These are phyloP conservation scores for Kuraishia molischiana DNA, from an alignment of 805 yeast species.

Conservation along the genomic window DNA sequence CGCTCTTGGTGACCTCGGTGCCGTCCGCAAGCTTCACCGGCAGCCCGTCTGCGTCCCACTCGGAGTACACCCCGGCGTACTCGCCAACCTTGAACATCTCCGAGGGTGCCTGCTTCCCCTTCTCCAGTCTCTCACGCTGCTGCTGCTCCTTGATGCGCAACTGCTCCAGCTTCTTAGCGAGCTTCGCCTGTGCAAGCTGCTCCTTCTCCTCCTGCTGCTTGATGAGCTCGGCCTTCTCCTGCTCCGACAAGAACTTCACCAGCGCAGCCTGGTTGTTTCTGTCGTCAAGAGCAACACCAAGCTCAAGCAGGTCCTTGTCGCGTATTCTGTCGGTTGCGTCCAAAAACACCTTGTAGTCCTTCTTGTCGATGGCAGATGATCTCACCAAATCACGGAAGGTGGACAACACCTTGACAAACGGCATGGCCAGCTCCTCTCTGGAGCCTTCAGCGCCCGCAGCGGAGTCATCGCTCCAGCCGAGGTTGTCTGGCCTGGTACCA, in stretches of 20 bases:
- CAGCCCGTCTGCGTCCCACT: constrained; percentile 80
- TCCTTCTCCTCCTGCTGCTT: constrained; percentile 51
- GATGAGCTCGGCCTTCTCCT: constrained; percentile 59
- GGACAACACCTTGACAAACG: constrained; percentile 71
- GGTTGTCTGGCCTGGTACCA: constrained; percentile 49
- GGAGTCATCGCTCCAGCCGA: constrained; percentile 60
- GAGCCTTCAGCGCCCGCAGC: constrained; percentile 13
- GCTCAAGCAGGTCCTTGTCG: constrained; percentile 54
- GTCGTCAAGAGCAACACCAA: constrained; percentile 86
- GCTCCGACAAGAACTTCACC: constrained; percentile 65
- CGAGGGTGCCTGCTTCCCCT: constrained; percentile 58
- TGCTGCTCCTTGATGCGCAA: constrained; percentile 47
- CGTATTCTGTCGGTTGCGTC: constrained; percentile 69
- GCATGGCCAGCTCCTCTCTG: constrained; percentile 63
- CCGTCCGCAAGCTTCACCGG: constrained; percentile 75
- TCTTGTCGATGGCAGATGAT: constrained; percentile 52
- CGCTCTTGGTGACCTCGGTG: constrained; percentile 77
- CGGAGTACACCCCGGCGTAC: constrained; percentile 32
- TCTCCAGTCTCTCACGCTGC: constrained; percentile 52
- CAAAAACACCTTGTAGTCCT: constrained; percentile 44
- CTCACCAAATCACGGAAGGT: constrained; percentile 79
- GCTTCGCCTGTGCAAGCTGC: constrained; percentile 41
- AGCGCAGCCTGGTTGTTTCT: constrained; percentile 71
- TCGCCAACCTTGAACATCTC: constrained; percentile 62
- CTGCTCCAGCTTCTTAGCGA: constrained; percentile 49